Evolutionary conservation across 2,329 filamentous ascomycete genomes (phyloP).

Genomic region (Ceratocystis cacaofunesta): DNA sequence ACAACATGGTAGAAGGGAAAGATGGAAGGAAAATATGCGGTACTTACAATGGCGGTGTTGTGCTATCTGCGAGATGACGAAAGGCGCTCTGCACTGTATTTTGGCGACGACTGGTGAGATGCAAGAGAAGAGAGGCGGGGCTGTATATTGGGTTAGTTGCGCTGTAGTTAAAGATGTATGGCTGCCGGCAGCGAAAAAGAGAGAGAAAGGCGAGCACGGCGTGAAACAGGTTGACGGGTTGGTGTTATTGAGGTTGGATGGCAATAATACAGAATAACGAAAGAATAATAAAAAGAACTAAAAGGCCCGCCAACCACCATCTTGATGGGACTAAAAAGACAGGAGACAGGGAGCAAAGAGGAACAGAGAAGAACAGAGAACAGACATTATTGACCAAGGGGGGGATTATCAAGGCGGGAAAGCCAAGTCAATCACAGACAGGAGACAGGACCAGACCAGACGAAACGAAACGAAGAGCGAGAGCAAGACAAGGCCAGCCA

Average conservation of each 20-base stretch:
- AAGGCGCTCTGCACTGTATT: background rate
- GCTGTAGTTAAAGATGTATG: background rate
- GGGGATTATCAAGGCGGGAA: background rate
- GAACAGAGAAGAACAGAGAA: background rate
- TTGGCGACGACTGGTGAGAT: background rate
- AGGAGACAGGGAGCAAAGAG: background rate
- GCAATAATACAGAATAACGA: background rate
- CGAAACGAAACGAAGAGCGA: constrained; percentile 13
- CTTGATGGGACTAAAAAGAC: background rate
- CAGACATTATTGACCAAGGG: background rate
- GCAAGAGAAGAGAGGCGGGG: background rate
- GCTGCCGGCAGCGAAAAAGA: background rate
- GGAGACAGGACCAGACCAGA: constrained; percentile 2
- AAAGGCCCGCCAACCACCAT: background rate
- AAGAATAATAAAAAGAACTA: background rate
- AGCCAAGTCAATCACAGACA: constrained; percentile 6
- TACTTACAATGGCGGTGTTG: background rate
- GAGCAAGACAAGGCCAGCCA: constrained; percentile 1
- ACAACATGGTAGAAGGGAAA: too few relatives aligned
- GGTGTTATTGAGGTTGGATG: background rate
- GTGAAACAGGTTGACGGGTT: too few relatives aligned
- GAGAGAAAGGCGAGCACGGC: background rate
- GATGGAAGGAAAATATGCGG: too few relatives aligned
- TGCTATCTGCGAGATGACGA: too few relatives aligned
- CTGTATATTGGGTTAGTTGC: background rate